phyloP scores from a whole-genome alignment of 2,329 filamentous ascomycete species.

The Aspergillus amoenus region DNA sequence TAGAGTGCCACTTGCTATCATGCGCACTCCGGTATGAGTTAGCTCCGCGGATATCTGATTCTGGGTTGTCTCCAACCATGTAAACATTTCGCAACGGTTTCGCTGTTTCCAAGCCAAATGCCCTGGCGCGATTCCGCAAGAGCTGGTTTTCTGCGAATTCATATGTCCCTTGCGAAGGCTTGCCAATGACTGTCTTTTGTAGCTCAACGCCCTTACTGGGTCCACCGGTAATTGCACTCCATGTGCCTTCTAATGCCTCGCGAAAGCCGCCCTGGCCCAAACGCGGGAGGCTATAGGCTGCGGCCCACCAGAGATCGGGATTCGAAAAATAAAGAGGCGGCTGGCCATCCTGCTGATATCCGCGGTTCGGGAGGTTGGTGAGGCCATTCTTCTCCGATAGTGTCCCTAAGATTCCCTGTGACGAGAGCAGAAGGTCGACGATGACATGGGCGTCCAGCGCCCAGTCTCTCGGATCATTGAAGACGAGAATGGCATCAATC shows the following conservation, averaged over 20 bases:
- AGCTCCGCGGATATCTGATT: slow-evolving; percentile 85
- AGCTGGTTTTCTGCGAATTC: slow-evolving; percentile 78
- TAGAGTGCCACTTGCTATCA: slow-evolving; percentile 72
- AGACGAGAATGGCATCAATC: slow-evolving; percentile 88
- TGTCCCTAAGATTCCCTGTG: slow-evolving; percentile 77
- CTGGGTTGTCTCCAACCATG: slow-evolving; percentile 91
- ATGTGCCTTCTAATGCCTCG: slow-evolving; percentile 76
- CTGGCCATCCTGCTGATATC: slow-evolving; percentile 81
- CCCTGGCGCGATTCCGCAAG: slow-evolving; percentile 55
- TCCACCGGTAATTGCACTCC: slow-evolving; percentile 68
- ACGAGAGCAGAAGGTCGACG: slow-evolving; percentile 76
- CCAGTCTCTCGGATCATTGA: slow-evolving; percentile 97
- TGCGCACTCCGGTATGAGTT: slow-evolving; percentile 69
- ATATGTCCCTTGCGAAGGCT: slow-evolving; percentile 77
- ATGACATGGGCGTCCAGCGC: slow-evolving; percentile 84
- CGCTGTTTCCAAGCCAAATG: slow-evolving; percentile 42
- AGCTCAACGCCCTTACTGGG: slow-evolving; percentile 55
- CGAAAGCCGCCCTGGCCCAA: slow-evolving; percentile 91
- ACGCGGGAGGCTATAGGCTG: slow-evolving; percentile 78
- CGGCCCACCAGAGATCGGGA: slow-evolving; percentile 85
- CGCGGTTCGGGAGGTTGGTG: slow-evolving; percentile 62
- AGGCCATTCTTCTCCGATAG: slow-evolving; percentile 71
- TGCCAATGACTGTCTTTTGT: slow-evolving; percentile 71
- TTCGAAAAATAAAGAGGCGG: slow-evolving; percentile 86
- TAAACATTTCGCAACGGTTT: slow-evolving; percentile 71